These are phyloP conservation scores for Dendryphion nanum DNA, from an alignment of 2,329 filamentous ascomycete genomes.

Conservation along the genomic window DNA sequence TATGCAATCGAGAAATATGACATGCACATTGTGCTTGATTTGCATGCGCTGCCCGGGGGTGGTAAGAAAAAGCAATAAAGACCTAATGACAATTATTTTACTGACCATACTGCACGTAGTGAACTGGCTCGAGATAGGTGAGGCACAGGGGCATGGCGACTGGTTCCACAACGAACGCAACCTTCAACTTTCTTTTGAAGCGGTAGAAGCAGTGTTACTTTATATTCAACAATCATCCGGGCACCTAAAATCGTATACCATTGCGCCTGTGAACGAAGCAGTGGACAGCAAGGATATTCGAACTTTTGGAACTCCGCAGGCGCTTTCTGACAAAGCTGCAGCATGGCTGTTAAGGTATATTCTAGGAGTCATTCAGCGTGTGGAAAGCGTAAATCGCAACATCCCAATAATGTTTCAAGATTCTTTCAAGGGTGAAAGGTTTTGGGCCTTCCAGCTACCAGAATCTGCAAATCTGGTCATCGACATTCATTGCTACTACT, in stretches of 20 bases:
- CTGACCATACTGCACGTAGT: constrained; percentile 7
- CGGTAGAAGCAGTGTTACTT: constrained; percentile 26
- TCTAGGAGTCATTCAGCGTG: constrained; percentile 16
- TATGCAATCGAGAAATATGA: constrained; percentile 35
- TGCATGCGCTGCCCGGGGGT: constrained; percentile 29
- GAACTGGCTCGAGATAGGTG: constrained; percentile 17
- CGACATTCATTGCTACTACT: constrained; percentile 26
- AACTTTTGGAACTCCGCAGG: constrained; percentile 26
- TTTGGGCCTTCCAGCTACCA: constrained; percentile 15
- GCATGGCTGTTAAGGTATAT: constrained; percentile 34
- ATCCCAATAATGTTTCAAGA: constrained; percentile 19
- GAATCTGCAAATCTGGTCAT: constrained; percentile 17
- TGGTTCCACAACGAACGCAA: constrained; percentile 36
- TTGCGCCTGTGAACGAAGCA: constrained; percentile 38
- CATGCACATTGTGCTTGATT: constrained; percentile 35
- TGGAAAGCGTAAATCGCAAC: constrained; percentile 15
- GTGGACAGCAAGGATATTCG: constrained; percentile 28
- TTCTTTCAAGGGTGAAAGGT: constrained; percentile 15
- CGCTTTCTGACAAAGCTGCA: constrained; percentile 25
- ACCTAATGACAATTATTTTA: neutral
- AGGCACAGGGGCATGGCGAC: constrained; percentile 17
- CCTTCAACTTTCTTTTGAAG: constrained; percentile 29
- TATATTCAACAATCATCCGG: constrained; percentile 28
- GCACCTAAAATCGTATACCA: constrained; percentile 26
- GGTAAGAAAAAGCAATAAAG: constrained; percentile 4